These are phyloP conservation scores for Cucumis cinereus DNA, from an alignment of 306 rosid species.

Conservation along the genomic window DNA sequence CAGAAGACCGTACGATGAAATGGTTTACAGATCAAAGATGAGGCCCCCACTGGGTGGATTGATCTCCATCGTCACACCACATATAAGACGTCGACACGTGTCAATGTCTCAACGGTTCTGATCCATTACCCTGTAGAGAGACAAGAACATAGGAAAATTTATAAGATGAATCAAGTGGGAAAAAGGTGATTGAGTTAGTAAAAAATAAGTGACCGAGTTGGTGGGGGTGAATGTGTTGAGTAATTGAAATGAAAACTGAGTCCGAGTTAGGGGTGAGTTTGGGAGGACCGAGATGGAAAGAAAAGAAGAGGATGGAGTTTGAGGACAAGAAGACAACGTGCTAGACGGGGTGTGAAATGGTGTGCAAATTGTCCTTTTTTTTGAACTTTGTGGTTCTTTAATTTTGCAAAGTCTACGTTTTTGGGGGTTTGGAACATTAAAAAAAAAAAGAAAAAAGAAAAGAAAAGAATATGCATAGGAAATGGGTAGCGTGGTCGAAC, in stretches of 20 bases:
- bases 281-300: not conserved
- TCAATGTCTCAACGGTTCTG: slow-evolving; percentile 86
- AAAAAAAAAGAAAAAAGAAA: not conserved
- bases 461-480: slow-evolving; percentile 25
- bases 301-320: not conserved
- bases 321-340: slow-evolving; percentile 36
- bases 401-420: slow-evolving; percentile 13
- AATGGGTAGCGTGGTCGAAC: slow-evolving; percentile 62
- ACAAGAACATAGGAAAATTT: not conserved
- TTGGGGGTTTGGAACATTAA: slow-evolving; percentile 16
- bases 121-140: not conserved
- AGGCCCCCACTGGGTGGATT: slow-evolving; percentile 94
- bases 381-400: slow-evolving; percentile 17
- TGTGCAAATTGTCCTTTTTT: slow-evolving; percentile 34
- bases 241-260: not conserved
- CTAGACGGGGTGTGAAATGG: slow-evolving; percentile 45
- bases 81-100: slow-evolving; percentile 70
- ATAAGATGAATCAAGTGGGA: not conserved
- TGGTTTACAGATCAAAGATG: slow-evolving; percentile 92
- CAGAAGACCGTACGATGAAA: slow-evolving; percentile 79
- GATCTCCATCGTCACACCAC: slow-evolving; percentile 81
- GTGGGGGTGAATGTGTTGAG: not conserved
- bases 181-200: not conserved
- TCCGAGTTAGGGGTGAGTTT: slow-evolving; percentile 15
- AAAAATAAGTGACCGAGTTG: slow-evolving; percentile 30